These are phyloP conservation scores for Penicillium antarcticum DNA, from an alignment of 495 filamentous ascomycete genomes.

Conservation along the genomic window DNA sequence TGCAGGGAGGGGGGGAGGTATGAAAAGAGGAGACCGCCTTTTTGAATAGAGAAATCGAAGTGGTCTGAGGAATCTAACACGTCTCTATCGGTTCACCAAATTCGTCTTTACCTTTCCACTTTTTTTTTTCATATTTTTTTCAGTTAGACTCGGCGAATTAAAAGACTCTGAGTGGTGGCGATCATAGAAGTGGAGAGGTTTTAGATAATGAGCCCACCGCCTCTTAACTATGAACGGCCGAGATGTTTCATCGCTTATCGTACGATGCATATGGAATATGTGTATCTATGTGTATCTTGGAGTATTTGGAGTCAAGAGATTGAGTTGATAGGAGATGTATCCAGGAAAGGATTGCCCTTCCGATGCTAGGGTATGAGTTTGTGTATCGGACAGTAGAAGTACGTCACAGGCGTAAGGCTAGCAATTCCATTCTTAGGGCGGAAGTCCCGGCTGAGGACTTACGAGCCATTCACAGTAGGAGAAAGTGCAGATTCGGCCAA, in stretches of 20 bases:
- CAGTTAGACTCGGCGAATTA: slow-evolving; percentile 5
- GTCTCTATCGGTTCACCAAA: not conserved
- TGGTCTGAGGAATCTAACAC: not conserved
- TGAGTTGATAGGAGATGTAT: not conserved
- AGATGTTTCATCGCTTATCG: not conserved
- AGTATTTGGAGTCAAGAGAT: not conserved
- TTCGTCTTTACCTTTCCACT: not conserved
- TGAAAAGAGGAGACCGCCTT: not conserved
- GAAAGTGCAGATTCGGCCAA: not conserved
- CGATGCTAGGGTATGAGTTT: not conserved
- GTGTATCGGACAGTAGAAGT: not conserved
- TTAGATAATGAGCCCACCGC: not conserved
- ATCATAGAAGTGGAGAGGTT: not conserved
- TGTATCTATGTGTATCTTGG: not conserved
- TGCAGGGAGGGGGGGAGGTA: slow-evolving; percentile 1
- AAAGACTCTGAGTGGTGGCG: slow-evolving; percentile 5
- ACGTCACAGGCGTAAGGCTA: not conserved
- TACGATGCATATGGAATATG: not conserved
- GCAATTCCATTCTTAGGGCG: not conserved
- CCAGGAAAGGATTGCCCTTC: slow-evolving; percentile 1
- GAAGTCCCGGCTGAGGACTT: not conserved
- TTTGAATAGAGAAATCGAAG: not conserved
- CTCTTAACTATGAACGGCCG: not conserved
- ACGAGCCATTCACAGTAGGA: not conserved
- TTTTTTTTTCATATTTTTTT: not conserved